phyloP scores from a whole-genome alignment of 208 protist species.

The Crithidia brevicula region DNA sequence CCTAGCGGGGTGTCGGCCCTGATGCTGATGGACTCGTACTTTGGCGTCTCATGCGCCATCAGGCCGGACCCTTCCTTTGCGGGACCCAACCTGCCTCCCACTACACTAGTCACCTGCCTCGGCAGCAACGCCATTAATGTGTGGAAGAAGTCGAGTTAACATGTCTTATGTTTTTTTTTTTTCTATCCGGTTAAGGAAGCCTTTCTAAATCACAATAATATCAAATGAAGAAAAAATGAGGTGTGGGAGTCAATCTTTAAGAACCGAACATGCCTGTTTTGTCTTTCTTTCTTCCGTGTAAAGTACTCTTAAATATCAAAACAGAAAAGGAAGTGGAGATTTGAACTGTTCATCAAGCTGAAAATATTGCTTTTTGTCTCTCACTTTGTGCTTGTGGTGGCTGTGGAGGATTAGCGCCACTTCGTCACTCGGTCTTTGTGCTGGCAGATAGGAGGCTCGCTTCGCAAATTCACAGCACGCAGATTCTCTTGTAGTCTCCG shows the following conservation, averaged over 20 bases:
- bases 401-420: too few relatives aligned
- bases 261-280: not conserved
- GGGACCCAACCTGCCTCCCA: slow-evolving; percentile 48
- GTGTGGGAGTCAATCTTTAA: too few relatives aligned
- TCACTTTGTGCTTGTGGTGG: too few relatives aligned
- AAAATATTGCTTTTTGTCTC: too few relatives aligned
- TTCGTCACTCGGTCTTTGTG: too few relatives aligned
- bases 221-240: too few relatives aligned
- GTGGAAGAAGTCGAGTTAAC: slow-evolving; percentile 83
- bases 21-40: slow-evolving; percentile 88
- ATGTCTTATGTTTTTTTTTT: not conserved
- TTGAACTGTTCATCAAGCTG: not conserved
- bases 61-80: slow-evolving; percentile 76
- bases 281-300: slow-evolving; percentile 22
- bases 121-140: slow-evolving; percentile 88
- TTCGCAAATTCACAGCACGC: too few relatives aligned
- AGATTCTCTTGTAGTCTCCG: too few relatives aligned
- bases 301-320: not conserved
- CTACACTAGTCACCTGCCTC: slow-evolving; percentile 87
- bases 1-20: slow-evolving; percentile 72
- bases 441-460: too few relatives aligned
- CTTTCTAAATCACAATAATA: too few relatives aligned
- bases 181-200: too few relatives aligned
- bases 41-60: slow-evolving; percentile 82
- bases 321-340: not conserved